phyloP scores from a whole-genome alignment of 1,284 basidiomycete species.

The Volvariella volvacea region DNA sequence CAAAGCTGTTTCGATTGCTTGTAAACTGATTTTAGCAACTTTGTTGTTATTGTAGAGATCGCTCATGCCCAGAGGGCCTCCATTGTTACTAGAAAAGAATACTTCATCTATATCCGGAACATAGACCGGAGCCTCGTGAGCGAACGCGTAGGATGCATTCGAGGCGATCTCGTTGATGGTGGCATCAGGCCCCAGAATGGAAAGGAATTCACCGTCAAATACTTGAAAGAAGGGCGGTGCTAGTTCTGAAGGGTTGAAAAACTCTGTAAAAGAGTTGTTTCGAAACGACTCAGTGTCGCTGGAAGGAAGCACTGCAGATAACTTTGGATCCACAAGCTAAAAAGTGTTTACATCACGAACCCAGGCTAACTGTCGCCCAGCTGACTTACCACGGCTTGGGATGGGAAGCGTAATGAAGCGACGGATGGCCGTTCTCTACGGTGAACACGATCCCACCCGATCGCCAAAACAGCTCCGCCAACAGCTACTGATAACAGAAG shows the following conservation, averaged over 20 bases:
- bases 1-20: conserved; percentile 34
- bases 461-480: too few species aligned
- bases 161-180: conserved; percentile 52
- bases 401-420: too few species aligned
- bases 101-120: conserved; percentile 52
- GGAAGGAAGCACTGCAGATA: conserved; percentile 41
- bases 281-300: too few species aligned
- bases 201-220: conserved; percentile 54
- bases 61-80: conserved; percentile 33
- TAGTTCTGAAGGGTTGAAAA: conserved; percentile 37
- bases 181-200: conserved; percentile 51
- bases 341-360: conserved; percentile 26
- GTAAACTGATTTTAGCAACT: conserved; percentile 39
- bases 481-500: too few species aligned
- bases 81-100: conserved; percentile 42
- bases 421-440: too few species aligned
- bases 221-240: conserved; percentile 63
- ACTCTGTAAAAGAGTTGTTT: conserved; percentile 25
- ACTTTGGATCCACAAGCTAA: conserved; percentile 36
- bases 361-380: too few species aligned
- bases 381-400: too few species aligned
- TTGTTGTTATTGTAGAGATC: conserved; percentile 39
- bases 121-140: conserved; percentile 72
- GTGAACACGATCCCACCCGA: too few species aligned
- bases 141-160: conserved; percentile 56